Conservation (phyloP, 495 filamentous ascomycete genomes). For the Hamigera avellanea region DNA sequence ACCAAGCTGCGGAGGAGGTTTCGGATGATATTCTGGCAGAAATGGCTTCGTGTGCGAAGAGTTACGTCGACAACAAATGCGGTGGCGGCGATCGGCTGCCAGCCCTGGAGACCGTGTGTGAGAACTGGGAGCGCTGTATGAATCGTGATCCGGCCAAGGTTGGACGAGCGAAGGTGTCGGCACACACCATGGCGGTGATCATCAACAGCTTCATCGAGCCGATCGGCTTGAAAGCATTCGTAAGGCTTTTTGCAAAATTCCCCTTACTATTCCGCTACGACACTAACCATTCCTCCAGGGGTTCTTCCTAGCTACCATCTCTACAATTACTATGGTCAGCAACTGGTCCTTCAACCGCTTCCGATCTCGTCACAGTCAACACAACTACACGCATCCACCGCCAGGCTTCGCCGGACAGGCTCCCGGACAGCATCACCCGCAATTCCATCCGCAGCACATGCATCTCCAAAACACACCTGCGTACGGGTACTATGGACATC, state of each 20-base stretch:
- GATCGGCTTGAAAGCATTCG: conserved; percentile 63
- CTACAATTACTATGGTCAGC: conserved; percentile 30
- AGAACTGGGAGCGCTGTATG: conserved; percentile 81
- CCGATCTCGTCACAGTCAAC: conserved; percentile 24
- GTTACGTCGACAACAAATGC: conserved; percentile 68
- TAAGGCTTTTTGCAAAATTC: conserved; percentile 23
- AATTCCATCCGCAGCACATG: conserved; percentile 8
- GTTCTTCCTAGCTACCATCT: conserved; percentile 32
- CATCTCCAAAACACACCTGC: conserved; percentile 15
- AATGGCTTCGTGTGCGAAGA: conserved; percentile 56
- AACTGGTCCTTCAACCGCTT: conserved; percentile 38
- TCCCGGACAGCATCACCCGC: conserved; percentile 12
- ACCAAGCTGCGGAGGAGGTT: conserved; percentile 52
- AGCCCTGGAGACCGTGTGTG: conserved; percentile 60
- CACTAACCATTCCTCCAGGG: conserved; percentile 17
- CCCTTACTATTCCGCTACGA: no score
- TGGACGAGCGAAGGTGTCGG: conserved; percentile 53
- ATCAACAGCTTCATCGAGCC: conserved; percentile 62
- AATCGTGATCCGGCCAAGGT: conserved; percentile 55
- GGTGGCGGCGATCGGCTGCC: conserved; percentile 49
- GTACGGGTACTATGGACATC: conserved; percentile 17
- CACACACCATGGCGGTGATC: conserved; percentile 73
- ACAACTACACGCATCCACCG: conserved; percentile 16
- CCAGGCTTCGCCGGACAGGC: conserved; percentile 12
- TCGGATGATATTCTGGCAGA: conserved; percentile 54